Evolutionary conservation across 2,329 filamentous ascomycete genomes (phyloP).

Genomic region (Leptographium lundbergii): DNA sequence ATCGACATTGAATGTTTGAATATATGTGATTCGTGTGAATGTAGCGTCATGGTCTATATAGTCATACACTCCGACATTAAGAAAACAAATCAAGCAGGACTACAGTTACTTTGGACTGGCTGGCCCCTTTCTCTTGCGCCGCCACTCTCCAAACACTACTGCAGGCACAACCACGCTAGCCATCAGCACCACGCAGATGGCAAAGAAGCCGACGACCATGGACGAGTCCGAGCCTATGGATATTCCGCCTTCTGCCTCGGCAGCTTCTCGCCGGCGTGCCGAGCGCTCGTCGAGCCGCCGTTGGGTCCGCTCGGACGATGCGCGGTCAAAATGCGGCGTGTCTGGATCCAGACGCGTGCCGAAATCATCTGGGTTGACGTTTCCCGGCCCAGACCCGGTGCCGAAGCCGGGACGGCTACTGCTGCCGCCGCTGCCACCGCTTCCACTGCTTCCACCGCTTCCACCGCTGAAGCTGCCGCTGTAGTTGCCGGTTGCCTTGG

Average conservation of each 20-base stretch:
- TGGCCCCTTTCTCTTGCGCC: slow-evolving; percentile 13
- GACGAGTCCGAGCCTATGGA: slow-evolving; percentile 24
- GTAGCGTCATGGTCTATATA: neutral
- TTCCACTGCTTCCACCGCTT: slow-evolving; percentile 35
- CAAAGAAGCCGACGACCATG: slow-evolving; percentile 32
- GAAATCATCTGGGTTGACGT: slow-evolving; percentile 8
- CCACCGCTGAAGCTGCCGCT: slow-evolving; percentile 12
- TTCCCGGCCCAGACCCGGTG: slow-evolving; percentile 4
- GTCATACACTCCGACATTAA: neutral
- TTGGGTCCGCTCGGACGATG: slow-evolving; percentile 62
- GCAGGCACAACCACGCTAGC: slow-evolving; percentile 34
- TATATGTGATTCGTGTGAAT: neutral
- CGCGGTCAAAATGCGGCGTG: slow-evolving; percentile 68
- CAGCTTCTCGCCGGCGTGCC: slow-evolving; percentile 22
- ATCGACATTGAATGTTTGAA: neutral
- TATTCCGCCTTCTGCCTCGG: slow-evolving; percentile 6
- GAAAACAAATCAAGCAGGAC: neutral
- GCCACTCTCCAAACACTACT: slow-evolving; percentile 23
- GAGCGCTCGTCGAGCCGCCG: slow-evolving; percentile 42
- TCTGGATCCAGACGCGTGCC: slow-evolving; percentile 27
- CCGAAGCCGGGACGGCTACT: slow-evolving; percentile 16
- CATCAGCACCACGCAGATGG: slow-evolving; percentile 33
- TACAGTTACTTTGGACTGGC: slow-evolving; percentile 4
- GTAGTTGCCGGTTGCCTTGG: slow-evolving; percentile 11
- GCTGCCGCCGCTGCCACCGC: slow-evolving; percentile 32